Evolutionary conservation across 768 basidiomycete genomes (phyloP).

Genomic region (Neoboletus subvelutipes): DNA sequence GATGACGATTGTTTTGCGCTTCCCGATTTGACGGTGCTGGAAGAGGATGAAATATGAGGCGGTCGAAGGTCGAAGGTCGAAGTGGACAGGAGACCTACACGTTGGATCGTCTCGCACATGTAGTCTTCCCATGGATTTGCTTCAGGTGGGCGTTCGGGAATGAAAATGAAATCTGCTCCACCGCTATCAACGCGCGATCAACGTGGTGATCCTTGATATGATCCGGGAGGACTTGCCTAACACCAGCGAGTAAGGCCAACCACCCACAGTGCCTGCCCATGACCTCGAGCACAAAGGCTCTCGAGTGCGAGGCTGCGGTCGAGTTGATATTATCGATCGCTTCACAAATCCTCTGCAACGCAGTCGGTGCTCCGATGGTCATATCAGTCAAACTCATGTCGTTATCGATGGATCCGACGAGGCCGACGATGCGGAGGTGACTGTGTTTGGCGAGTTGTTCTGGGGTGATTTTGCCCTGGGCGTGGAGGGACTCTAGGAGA

Average conservation of each 20-base stretch:
- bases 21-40: slow-evolving; percentile 88
- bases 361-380: slow-evolving; percentile 96
- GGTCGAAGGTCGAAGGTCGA: not conserved
- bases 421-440: slow-evolving; percentile 94
- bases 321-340: slow-evolving; percentile 98
- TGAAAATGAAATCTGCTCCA: slow-evolving; percentile 97
- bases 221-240: slow-evolving; percentile 55
- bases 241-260: slow-evolving; percentile 90
- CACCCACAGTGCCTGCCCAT: slow-evolving; percentile 99
- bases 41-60: slow-evolving; percentile 1
- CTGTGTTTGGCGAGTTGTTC: slow-evolving; percentile 69
- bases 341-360: slow-evolving; percentile 95
- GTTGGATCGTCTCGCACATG: slow-evolving; percentile 83
- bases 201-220: not conserved
- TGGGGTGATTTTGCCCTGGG: slow-evolving; percentile 73
- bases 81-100: slow-evolving; percentile 46
- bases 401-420: slow-evolving; percentile 98
- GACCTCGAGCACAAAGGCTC: slow-evolving; percentile 97
- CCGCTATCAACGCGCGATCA: slow-evolving; percentile 43
- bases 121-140: slow-evolving; percentile 83
- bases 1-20: slow-evolving; percentile 98
- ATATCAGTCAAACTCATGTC: slow-evolving; percentile 98
- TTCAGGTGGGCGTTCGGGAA: slow-evolving; percentile 88
- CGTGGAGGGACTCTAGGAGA: slow-evolving; percentile 67
- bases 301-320: slow-evolving; percentile 92